These are phyloP conservation scores for Jacaranda mimosifolia DNA, from an alignment of 257 asterid species.

Conservation along the genomic window DNA sequence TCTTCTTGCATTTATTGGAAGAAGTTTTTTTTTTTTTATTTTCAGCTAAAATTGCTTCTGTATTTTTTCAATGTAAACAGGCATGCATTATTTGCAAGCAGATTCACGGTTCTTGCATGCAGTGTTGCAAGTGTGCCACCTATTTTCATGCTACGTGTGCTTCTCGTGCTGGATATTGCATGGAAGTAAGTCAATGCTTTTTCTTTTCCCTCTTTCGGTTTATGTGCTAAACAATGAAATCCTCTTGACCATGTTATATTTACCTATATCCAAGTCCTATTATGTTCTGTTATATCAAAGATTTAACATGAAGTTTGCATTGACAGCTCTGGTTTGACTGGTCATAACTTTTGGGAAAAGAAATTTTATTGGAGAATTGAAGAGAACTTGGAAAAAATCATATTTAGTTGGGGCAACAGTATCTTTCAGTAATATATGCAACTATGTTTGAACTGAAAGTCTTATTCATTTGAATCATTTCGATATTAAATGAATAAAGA, in stretches of 20 bases:
- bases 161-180: conserved; percentile 87
- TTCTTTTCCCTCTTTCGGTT: conserved; percentile 24
- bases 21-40: background rate
- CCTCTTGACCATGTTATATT: conserved; percentile 11
- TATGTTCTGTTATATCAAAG: background rate
- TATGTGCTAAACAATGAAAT: conserved; percentile 19
- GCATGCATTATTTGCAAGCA: conserved; percentile 87
- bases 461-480: too few relatives aligned
- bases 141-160: conserved; percentile 90
- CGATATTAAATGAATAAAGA: too few relatives aligned
- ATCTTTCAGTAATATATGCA: too few relatives aligned
- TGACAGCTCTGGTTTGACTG: too few relatives aligned
- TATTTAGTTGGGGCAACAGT: too few relatives aligned
- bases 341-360: too few relatives aligned
- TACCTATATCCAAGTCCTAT: conserved; percentile 6
- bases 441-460: too few relatives aligned
- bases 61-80: conserved; percentile 51
- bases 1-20: conserved; percentile 3
- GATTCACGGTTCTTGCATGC: conserved; percentile 90
- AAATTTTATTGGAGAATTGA: too few relatives aligned
- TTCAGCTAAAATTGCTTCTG: background rate
- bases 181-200: conserved; percentile 74
- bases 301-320: too few relatives aligned
- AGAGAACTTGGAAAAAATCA: too few relatives aligned
- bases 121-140: conserved; percentile 92